Percentiles rank a stretch among this genome's conserved stretches.
Conservation (phyloP, 2,329 filamentous ascomycete genomes). For the Dothideomycetes sp. region DNA sequence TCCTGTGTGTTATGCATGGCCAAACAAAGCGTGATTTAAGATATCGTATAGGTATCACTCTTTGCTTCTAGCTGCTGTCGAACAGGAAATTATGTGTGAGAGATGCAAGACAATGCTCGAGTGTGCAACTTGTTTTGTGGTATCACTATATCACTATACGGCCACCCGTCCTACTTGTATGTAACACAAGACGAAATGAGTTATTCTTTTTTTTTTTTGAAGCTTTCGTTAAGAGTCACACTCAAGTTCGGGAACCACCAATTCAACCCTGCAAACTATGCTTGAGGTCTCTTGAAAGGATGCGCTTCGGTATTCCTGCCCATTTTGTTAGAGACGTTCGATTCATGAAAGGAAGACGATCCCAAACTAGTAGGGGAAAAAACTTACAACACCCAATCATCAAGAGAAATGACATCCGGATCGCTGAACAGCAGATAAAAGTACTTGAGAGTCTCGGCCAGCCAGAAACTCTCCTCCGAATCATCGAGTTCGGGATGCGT, state of each 20-base stretch:
- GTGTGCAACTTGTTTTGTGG: too few species aligned
- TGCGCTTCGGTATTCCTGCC: constrained; percentile 49
- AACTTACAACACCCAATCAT: constrained; percentile 53
- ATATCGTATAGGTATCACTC: too few species aligned
- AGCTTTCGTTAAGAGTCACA: not conserved
- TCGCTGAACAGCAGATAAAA: constrained; percentile 75
- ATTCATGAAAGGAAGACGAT: not conserved
- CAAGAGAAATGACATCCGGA: constrained; percentile 55
- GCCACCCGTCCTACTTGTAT: too few species aligned
- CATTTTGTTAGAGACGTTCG: constrained; percentile 14
- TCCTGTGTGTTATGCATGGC: too few species aligned
- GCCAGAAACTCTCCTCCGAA: constrained; percentile 79
- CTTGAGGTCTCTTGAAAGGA: constrained; percentile 34
- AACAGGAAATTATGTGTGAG: too few species aligned
- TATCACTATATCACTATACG: too few species aligned
- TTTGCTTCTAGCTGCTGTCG: too few species aligned
- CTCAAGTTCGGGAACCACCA: not conserved
- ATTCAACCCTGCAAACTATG: not conserved
- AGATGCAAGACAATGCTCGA: too few species aligned
- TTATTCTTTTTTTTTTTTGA: not conserved
- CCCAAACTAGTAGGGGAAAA: not conserved
- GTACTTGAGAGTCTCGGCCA: constrained; percentile 86
- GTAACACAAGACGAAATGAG: not conserved
- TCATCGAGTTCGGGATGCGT: constrained; percentile 39
- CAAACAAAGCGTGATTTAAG: too few species aligned